A percentile compares a stretch with the other conserved stretches of the same genome.
These are phyloP conservation scores for Penicillium samsonianum DNA, from an alignment of 495 filamentous ascomycete species.

Conservation along the genomic window DNA sequence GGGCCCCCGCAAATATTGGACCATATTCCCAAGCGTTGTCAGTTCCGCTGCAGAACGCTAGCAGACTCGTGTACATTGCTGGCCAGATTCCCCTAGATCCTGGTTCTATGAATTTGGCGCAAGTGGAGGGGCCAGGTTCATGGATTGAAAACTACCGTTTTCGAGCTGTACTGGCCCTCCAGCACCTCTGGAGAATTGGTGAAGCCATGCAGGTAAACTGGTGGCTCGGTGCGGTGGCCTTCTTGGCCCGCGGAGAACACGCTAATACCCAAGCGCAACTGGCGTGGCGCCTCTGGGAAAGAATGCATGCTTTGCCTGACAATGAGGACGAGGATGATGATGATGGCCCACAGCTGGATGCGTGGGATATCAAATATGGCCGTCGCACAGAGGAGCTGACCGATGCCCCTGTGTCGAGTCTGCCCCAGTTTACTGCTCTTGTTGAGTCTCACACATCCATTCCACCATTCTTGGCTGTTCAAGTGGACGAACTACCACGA, in stretches of 20 bases:
- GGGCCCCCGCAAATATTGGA: slow-evolving; percentile 97
- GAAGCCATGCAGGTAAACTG: slow-evolving; percentile 67
- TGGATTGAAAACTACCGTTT: slow-evolving; percentile 39
- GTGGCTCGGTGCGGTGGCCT: slow-evolving; percentile 75
- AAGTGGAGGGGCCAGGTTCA: slow-evolving; percentile 10
- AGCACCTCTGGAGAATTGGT: slow-evolving; percentile 89
- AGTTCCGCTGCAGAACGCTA: slow-evolving; percentile 44
- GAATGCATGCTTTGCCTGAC: slow-evolving; percentile 39
- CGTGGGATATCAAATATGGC: slow-evolving; percentile 71
- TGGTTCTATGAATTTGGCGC: slow-evolving; percentile 65
- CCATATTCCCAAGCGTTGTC: slow-evolving; percentile 92
- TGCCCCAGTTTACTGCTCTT: slow-evolving; percentile 37
- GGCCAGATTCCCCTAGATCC: slow-evolving; percentile 92
- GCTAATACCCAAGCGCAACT: slow-evolving; percentile 39
- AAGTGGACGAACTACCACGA: slow-evolving; percentile 72
- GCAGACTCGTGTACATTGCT: slow-evolving; percentile 62
- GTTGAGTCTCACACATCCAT: slow-evolving; percentile 24
- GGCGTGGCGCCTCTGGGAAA: slow-evolving; percentile 55
- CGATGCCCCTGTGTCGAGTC: slow-evolving; percentile 14
- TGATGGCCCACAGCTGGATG: slow-evolving; percentile 55
- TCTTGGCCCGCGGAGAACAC: slow-evolving; percentile 48
- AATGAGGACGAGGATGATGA: slow-evolving; percentile 45
- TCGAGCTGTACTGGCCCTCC: slow-evolving; percentile 67
- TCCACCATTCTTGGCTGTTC: slow-evolving; percentile 70
- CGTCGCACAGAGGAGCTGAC: slow-evolving; percentile 29